Base-by-base conservation (phyloP, 2,329 filamentous ascomycete species). In the Xylaria sp. region DNA sequence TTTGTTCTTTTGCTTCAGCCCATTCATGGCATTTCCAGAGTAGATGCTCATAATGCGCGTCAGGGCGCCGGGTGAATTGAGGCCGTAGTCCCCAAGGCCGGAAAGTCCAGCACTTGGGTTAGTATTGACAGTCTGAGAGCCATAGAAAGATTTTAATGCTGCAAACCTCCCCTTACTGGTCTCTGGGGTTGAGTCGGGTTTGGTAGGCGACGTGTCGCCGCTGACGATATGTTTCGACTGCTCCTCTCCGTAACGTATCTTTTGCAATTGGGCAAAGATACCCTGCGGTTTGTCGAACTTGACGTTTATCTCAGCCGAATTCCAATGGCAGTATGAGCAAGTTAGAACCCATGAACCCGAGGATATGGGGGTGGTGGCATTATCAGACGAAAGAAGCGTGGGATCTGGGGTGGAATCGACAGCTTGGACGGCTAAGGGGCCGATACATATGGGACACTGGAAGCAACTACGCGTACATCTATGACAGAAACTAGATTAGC, bases 381-480 rank as follows among this genome's bases (percentile, higher is more conserved):
- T 79, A 45, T 85, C 85, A n/a, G 82, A 76, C 15, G 78, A 77
- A 5, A 84, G 79, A 44, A 83, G 81, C 62, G 74, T 79, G 22
- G 79, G 71, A 78, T 85, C 83, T 29, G 83, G 77, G 1, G 83
- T 77, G 39, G 85, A 82, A 61, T 94, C 91, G 67, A 94, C 81
- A 22, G 89, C 89, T 60, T 89, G 92, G 59, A 96, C 89, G 22
- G 89, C 86, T 45, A 98, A 85, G 13, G 93, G 92, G 0, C 93
- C 89, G 31, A 92, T 89, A 79, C 96, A 99, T 70, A 94, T 84
- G 0, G 96, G 96, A 74, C 96, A 99, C 77, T 96, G 93, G 82
- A 96, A 98, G 80, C 96, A 99, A 77, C 94, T 97, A 71, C 96
- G 87, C 20, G 93, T 95, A 78, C 96, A 97, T 77, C 94, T 95